These are phyloP conservation scores for Pichia thaimueangensis DNA, from an alignment of 805 yeast species.

Conservation along the genomic window DNA sequence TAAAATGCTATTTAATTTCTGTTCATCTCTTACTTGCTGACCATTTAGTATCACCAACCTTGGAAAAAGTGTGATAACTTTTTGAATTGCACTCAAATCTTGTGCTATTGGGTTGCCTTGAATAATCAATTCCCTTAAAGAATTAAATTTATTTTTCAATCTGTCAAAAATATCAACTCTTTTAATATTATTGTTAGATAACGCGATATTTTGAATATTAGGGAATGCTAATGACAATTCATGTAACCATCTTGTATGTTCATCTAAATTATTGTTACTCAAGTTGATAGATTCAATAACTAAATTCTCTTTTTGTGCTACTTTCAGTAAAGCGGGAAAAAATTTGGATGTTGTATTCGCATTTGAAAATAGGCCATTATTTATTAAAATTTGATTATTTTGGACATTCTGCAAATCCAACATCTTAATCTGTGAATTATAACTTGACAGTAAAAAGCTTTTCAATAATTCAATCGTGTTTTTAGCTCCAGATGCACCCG, in stretches of 20 bases:
- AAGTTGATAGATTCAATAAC: constrained; percentile 69
- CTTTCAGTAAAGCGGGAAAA: constrained; percentile 82
- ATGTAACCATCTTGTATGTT: constrained; percentile 43
- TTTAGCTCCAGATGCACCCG: background rate
- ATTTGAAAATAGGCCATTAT: constrained; percentile 53
- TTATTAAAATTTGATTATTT: constrained; percentile 51
- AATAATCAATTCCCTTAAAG: constrained; percentile 70
- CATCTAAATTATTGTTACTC: constrained; percentile 62
- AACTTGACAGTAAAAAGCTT: constrained; percentile 57
- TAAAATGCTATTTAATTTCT: constrained; percentile 44
- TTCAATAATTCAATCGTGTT: constrained; percentile 57
- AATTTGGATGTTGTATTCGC: constrained; percentile 56
- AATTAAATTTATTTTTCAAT: constrained; percentile 71
- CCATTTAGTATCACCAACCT: constrained; percentile 74
- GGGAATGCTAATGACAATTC: constrained; percentile 75
- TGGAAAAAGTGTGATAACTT: constrained; percentile 72
- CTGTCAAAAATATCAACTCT: constrained; percentile 56
- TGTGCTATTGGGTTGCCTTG: constrained; percentile 67
- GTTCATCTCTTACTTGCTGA: constrained; percentile 67
- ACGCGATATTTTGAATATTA: constrained; percentile 64
- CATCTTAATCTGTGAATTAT: constrained; percentile 56
- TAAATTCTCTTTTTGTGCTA: constrained; percentile 49
- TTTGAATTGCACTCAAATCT: constrained; percentile 42
- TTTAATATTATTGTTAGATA: constrained; percentile 66
- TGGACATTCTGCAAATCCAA: constrained; percentile 62